Percentiles rank a stretch among this genome's conserved stretches.
These are phyloP conservation scores for Ceratocystis eucalypticola DNA, from an alignment of 2,329 filamentous ascomycete species.

Conservation along the genomic window DNA sequence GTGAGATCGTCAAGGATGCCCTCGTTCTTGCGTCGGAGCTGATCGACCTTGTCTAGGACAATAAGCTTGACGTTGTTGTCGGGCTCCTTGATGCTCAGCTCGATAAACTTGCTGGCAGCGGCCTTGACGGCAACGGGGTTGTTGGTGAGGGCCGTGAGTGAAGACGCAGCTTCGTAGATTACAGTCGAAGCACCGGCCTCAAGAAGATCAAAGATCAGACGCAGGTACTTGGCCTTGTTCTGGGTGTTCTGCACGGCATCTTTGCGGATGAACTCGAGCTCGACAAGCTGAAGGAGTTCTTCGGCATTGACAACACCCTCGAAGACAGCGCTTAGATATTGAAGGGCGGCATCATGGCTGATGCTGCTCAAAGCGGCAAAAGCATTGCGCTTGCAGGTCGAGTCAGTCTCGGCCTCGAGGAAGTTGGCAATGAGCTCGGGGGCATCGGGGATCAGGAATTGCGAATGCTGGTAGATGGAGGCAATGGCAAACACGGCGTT, in stretches of 20 bases:
- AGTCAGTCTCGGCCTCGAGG: constrained; percentile 78
- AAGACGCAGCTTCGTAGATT: constrained; percentile 93
- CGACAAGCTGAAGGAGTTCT: constrained; percentile 81
- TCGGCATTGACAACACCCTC: constrained; percentile 90
- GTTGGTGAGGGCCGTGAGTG: constrained; percentile 80
- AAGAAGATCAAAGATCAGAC: constrained; percentile 90
- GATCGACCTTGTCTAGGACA: constrained; percentile 84
- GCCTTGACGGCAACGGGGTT: constrained; percentile 98
- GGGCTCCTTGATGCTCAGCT: constrained; percentile 90
- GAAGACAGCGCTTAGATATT: constrained; percentile 78
- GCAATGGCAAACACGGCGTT: constrained; percentile 92
- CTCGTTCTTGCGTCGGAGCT: constrained; percentile 74
- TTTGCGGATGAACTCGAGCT: constrained; percentile 94
- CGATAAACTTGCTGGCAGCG: constrained; percentile 88
- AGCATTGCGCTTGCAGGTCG: constrained; percentile 94
- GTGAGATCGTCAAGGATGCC: constrained; percentile 84
- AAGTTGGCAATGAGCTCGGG: constrained; percentile 83
- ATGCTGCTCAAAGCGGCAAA: constrained; percentile 85
- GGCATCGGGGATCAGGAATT: constrained; percentile 85
- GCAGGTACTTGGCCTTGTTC: constrained; percentile 89
- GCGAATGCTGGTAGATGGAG: constrained; percentile 82
- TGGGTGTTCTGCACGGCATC: constrained; percentile 89
- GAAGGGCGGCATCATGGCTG: constrained; percentile 81
- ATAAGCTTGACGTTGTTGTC: constrained; percentile 99
- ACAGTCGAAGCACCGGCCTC: constrained; percentile 90